Evolutionary conservation across 805 yeast genomes (phyloP), one percentile per base, ranked within the genome.

Genomic region (Scheffersomyces coipomensis): DNA sequence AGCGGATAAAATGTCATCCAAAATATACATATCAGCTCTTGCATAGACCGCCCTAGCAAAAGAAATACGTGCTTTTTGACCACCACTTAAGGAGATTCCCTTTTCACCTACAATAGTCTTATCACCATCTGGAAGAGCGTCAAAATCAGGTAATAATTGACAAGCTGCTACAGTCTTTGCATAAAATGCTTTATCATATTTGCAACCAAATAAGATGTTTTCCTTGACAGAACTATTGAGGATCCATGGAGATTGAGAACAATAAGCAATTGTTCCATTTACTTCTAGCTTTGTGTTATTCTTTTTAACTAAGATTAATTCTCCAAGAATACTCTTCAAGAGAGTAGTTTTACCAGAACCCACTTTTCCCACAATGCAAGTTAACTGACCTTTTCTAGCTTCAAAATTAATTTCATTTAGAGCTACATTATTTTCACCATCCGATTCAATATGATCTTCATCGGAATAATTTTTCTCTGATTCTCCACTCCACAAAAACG

Each of bases 41-140:
- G 71, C 48, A 42, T 67, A 67, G 4, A 67, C 71, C 5, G 72
- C 72, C 43, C 73, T 52, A 2, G 73, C 73, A 32, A 67, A 52
- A 5, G 71, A 56, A 25, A 67, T 51, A 21, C 73, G 52, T 3
- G 73, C 73, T 43, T 67, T 67, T 44, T 67, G 72, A 19, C 73
- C 73, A 5, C 73, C 73, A 37, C 68, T 60, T 18, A 67, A 48
- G 2, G 73, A 63, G 26, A 67, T 64, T 22, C 73, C 73, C 46
- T 67, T 67, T 40, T 67, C 72, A 5, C 73, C 73, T 11, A 67
- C 72, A 34, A 61, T 53, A 12, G 72, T 66, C 32, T 46, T 51
- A 47, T 66, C 72, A 19, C 67, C 71, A 46, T 67, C 71, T 2
- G 72, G 68, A 34, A 66, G 55, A 5, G 53, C 45, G 19, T 52